Conservation (phyloP, 768 basidiomycete species). For the Leccinum pellstonianum region DNA sequence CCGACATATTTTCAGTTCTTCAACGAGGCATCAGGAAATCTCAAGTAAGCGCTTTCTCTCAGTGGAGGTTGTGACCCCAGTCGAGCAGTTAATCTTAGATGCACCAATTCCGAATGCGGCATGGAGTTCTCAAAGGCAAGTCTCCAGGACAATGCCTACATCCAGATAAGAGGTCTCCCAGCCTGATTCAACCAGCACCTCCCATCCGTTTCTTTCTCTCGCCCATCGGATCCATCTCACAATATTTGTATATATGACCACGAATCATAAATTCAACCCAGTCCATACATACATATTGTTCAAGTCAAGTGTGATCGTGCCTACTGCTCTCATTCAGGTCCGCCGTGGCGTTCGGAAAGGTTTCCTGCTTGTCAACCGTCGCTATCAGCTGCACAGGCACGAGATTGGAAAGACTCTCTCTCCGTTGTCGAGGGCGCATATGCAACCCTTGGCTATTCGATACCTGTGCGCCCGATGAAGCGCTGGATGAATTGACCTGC, state of each 20-base stretch:
- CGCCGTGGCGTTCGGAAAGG: slow-evolving; percentile 63
- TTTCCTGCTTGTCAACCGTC: slow-evolving; percentile 52
- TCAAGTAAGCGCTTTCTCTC: slow-evolving; percentile 33
- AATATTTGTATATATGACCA: slow-evolving; percentile 31
- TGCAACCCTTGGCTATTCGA: slow-evolving; percentile 43
- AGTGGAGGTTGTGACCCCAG: slow-evolving; percentile 3
- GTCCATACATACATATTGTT: slow-evolving; percentile 19
- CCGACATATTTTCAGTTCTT: slow-evolving; percentile 33
- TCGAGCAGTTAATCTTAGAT: slow-evolving; percentile 22
- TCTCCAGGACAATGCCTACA: slow-evolving; percentile 41
- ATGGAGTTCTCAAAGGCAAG: slow-evolving; percentile 41
- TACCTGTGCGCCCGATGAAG: slow-evolving; percentile 17
- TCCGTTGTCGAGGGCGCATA: slow-evolving; percentile 53
- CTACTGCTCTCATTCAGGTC: slow-evolving; percentile 58
- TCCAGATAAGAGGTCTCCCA: slow-evolving; percentile 40
- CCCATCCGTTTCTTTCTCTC: not conserved
- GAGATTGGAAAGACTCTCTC: slow-evolving; percentile 61
- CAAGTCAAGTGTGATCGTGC: slow-evolving; percentile 28
- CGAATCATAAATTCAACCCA: slow-evolving; percentile 21
- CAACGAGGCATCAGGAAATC: slow-evolving; percentile 37
- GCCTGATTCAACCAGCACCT: slow-evolving; percentile 19
- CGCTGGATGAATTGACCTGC: slow-evolving; percentile 10
- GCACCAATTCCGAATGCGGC: slow-evolving; percentile 41
- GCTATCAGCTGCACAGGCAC: slow-evolving; percentile 65
- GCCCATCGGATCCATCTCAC: slow-evolving; percentile 18